Evolutionary conservation across 2,329 filamentous ascomycete species (phyloP).

Genomic region (Thielaviopsis cerberus): DNA sequence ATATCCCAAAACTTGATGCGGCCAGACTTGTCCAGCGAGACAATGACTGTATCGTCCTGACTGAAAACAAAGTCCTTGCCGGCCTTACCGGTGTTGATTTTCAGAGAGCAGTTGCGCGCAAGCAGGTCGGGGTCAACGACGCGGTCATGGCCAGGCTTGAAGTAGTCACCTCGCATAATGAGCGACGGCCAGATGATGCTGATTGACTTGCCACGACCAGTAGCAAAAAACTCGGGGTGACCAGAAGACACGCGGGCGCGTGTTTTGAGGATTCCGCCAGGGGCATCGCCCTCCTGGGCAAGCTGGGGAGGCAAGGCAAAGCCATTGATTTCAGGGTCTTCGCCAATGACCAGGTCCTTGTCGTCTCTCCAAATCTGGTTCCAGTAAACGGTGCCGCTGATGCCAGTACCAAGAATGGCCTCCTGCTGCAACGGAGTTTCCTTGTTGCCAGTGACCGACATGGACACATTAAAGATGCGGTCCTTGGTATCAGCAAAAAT

Average conservation of each 20-base stretch:
- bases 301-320: slow-evolving; percentile 78
- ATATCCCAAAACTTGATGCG: slow-evolving; percentile 98
- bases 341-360: slow-evolving; percentile 55
- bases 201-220: slow-evolving; percentile 89
- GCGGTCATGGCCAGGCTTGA: slow-evolving; percentile 45
- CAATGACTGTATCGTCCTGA: slow-evolving; percentile 84
- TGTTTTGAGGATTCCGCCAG: slow-evolving; percentile 86
- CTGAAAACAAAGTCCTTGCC: slow-evolving; percentile 97
- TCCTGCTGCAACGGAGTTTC: slow-evolving; percentile 36
- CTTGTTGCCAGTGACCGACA: slow-evolving; percentile 42
- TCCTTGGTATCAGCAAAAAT: slow-evolving; percentile 83
- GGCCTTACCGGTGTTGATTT: slow-evolving; percentile 92
- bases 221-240: slow-evolving; percentile 85
- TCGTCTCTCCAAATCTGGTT: slow-evolving; percentile 58
- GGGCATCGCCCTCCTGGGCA: slow-evolving; percentile 73
- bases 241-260: slow-evolving; percentile 75
- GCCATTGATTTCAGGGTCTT: slow-evolving; percentile 65
- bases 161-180: slow-evolving; percentile 42
- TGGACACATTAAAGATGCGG: slow-evolving; percentile 81
- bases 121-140: slow-evolving; percentile 76
- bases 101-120: slow-evolving; percentile 68
- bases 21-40: slow-evolving; percentile 90
- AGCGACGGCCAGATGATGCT: slow-evolving; percentile 61
- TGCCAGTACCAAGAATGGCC: slow-evolving; percentile 75
- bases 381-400: slow-evolving; percentile 96